Evolutionary conservation across 129 eudicot genomes (phyloP).

Genomic region (Flaveria bidentis): DNA sequence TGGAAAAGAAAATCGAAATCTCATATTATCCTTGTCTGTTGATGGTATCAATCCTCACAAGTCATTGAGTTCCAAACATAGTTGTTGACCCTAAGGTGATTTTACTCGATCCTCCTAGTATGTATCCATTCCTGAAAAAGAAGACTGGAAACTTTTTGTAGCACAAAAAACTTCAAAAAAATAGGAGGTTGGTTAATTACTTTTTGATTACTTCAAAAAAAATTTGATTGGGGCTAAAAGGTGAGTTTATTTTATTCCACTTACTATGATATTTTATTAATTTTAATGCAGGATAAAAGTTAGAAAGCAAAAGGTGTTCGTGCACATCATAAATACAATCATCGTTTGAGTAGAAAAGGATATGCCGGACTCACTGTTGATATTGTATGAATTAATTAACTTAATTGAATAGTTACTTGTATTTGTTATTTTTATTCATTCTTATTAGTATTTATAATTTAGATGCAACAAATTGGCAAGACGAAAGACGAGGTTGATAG

Average conservation of each 20-base stretch:
- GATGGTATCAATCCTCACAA: no score
- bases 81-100: neutral
- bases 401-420: neutral
- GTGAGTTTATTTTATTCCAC: no score
- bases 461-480: neutral
- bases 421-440: neutral
- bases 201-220: no score
- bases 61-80: no score
- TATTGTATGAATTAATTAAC: conserved; percentile 7
- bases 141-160: conserved; percentile 7
- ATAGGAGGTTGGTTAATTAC: conserved; percentile 7
- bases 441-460: neutral
- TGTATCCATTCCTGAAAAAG: neutral
- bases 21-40: no score
- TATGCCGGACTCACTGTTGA: neutral
- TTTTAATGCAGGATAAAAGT: conserved; percentile 7
- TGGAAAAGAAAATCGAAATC: no score
- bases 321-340: neutral
- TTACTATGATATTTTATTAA: neutral
- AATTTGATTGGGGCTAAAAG: neutral
- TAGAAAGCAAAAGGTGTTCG: neutral
- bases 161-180: neutral
- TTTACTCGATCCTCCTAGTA: neutral
- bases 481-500: no score
- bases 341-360: conserved; percentile 11